Evolutionary conservation across 2,329 filamentous ascomycete species (phyloP).

Genomic region (Aspergillus pseudonomiae): DNA sequence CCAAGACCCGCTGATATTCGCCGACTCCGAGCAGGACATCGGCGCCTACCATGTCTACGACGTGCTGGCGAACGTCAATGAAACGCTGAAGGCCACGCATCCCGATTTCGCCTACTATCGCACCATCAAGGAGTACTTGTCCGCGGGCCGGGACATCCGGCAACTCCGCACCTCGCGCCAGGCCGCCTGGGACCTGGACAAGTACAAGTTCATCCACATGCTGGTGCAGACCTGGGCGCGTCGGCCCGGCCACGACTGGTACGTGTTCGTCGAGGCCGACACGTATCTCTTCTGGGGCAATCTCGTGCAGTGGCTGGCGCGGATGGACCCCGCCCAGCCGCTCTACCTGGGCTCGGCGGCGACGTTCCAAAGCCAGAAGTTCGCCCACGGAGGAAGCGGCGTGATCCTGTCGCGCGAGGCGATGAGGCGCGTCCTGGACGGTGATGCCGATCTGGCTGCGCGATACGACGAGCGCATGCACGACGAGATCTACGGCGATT

Average conservation of each 20-base stretch:
- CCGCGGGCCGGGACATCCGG: slow-evolving; percentile 51
- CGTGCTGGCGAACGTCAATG: slow-evolving; percentile 37
- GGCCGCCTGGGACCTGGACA: slow-evolving; percentile 59
- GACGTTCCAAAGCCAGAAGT: slow-evolving; percentile 46
- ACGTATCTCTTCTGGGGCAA: slow-evolving; percentile 61
- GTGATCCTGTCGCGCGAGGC: slow-evolving; percentile 54
- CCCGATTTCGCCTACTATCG: slow-evolving; percentile 55
- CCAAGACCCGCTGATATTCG: slow-evolving; percentile 53
- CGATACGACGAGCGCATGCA: slow-evolving; percentile 50
- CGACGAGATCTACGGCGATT: slow-evolving; percentile 56
- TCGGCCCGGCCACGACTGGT: slow-evolving; percentile 60
- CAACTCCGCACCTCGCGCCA: slow-evolving; percentile 30
- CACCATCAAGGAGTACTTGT: slow-evolving; percentile 47
- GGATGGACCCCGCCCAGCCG: slow-evolving; percentile 47
- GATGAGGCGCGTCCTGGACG: slow-evolving; percentile 52
- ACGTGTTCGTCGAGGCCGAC: slow-evolving; percentile 62
- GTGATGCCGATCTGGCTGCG: slow-evolving; percentile 50
- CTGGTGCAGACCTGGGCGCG: slow-evolving; percentile 57
- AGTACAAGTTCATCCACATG: slow-evolving; percentile 66
- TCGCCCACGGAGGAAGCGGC: slow-evolving; percentile 62
- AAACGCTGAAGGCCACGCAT: slow-evolving; percentile 47
- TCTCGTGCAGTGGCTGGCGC: slow-evolving; percentile 52
- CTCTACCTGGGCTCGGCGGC: slow-evolving; percentile 57
- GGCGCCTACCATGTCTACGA: slow-evolving; percentile 37
- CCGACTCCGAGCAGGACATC: slow-evolving; percentile 35